Base-by-base conservation (phyloP, 306 rosid species). In the Quercus ilex region DNA sequence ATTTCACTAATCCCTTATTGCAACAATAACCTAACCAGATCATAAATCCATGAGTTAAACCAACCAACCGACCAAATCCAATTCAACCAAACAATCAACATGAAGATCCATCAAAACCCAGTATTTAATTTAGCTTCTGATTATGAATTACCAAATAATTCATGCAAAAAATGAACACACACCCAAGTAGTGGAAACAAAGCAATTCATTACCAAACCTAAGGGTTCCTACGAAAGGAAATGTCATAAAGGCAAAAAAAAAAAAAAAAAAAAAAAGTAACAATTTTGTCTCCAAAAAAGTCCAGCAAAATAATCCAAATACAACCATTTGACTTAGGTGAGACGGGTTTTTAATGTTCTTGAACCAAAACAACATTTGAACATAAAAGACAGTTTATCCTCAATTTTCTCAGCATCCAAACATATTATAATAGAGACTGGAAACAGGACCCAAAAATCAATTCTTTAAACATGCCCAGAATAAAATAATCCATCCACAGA, bases 1-100 rank as follows among this genome's bases (percentile, higher is more conserved):
- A 76, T 57, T 71, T 60, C 81, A 46, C 77, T 75, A 62, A 69
- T n/a, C 62, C 80, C 84, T 74, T 60, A 80, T 87, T 49, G 74
- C 77, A 63, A 78, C 68, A 83, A 52, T 18, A 78, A 79, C 76
- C 75, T 60, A 76, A 19, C 52, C 64, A 77, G 72, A 19, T 9
- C 41, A 59, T 38, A 80, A 78, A 62, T 49, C 67, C 65, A 76
- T 41, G 30, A 64, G 14, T 8, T 12, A 65, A 83, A 49, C 53
- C 53, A 3, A 49, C 3, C 43, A 3, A 49, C 11, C 43, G 0
- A 73, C 33, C 78, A 21, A 63, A 59, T 55, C 5, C 49, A 73
- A 31, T 23, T 49, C 43, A 25, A 41, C 8, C 33, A 35, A 33
- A 82, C n/a, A 10, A 5, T 35, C n/a, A 10, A 21, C 10, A 46